These are phyloP conservation scores for Catenaria anguillulae DNA, from an alignment of 371 early-diverging fungal genomes.

Conservation along the genomic window DNA sequence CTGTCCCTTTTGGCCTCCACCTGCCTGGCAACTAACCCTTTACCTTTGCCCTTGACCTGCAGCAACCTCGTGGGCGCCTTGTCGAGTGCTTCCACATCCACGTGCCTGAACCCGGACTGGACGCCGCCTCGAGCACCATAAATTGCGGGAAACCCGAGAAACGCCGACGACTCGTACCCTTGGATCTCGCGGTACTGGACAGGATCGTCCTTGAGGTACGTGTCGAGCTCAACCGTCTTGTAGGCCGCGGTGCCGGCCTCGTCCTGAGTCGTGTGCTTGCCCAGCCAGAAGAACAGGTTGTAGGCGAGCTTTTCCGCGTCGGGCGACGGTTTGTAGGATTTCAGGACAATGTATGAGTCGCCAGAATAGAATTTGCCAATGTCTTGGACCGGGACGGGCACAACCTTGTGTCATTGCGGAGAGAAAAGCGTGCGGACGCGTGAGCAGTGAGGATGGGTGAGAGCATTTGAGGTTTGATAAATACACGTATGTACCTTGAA, in stretches of 20 bases:
- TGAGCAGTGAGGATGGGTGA: not conserved
- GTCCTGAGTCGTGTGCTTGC: slow-evolving; percentile 18
- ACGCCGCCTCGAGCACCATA: slow-evolving; percentile 54
- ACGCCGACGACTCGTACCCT: slow-evolving; percentile 42
- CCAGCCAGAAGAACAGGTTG: slow-evolving; percentile 74
- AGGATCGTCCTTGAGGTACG: slow-evolving; percentile 48
- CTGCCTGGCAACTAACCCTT: slow-evolving; percentile 42
- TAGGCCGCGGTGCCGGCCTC: slow-evolving; percentile 81
- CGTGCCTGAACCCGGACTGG: slow-evolving; percentile 60
- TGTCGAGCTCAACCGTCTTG: slow-evolving; percentile 77
- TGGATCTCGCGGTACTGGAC: slow-evolving; percentile 68
- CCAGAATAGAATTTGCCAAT: slow-evolving; percentile 61
- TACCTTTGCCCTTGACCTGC: slow-evolving; percentile 40
- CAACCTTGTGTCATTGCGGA: slow-evolving; percentile 14
- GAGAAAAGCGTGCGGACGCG: not conserved
- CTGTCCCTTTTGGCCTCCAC: slow-evolving; percentile 34
- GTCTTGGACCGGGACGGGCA: slow-evolving; percentile 39
- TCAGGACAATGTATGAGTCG: slow-evolving; percentile 61
- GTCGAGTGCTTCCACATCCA: slow-evolving; percentile 23
- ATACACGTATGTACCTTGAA: slow-evolving; percentile 42
- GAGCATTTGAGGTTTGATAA: too few relatives aligned
- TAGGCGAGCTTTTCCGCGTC: not conserved
- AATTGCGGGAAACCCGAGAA: slow-evolving; percentile 47
- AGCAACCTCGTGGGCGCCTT: slow-evolving; percentile 36
- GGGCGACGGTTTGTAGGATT: not conserved